Percentiles rank a stretch among this genome's conserved stretches.
Conservation (phyloP, 345 rosid species). For the Syzygium aromaticum region DNA sequence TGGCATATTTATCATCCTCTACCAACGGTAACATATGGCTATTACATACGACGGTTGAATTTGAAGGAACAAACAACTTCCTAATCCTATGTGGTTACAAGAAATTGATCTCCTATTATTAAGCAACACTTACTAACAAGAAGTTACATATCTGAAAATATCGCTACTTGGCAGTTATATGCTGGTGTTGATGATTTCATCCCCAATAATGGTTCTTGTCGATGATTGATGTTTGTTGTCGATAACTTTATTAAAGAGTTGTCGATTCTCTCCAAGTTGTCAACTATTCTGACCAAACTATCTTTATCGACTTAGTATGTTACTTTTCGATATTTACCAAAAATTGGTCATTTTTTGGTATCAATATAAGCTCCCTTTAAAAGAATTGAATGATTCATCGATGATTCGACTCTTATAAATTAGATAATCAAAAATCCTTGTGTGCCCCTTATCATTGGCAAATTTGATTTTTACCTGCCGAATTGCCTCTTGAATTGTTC, state of each 20-base stretch:
- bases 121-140: not conserved
- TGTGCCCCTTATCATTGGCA: not conserved
- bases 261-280: not conserved
- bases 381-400: not conserved
- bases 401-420: not conserved
- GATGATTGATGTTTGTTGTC: too few relatives aligned
- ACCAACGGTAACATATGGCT: not conserved
- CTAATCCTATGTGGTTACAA: not conserved
- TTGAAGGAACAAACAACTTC: not conserved
- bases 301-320: not conserved
- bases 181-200: not conserved
- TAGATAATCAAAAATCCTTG: too few relatives aligned
- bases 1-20: not conserved
- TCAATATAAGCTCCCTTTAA: not conserved
- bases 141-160: not conserved
- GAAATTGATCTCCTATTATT: not conserved
- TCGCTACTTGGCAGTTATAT: not conserved
- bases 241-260: not conserved
- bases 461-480: not conserved
- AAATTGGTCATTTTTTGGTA: not conserved
- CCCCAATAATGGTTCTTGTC: too few relatives aligned
- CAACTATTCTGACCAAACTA: not conserved
- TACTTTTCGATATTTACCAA: not conserved
- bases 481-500: not conserved
- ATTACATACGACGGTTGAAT: not conserved